Base-by-base conservation (phyloP, 352 stramenopile species). In the Pythium sp. region DNA sequence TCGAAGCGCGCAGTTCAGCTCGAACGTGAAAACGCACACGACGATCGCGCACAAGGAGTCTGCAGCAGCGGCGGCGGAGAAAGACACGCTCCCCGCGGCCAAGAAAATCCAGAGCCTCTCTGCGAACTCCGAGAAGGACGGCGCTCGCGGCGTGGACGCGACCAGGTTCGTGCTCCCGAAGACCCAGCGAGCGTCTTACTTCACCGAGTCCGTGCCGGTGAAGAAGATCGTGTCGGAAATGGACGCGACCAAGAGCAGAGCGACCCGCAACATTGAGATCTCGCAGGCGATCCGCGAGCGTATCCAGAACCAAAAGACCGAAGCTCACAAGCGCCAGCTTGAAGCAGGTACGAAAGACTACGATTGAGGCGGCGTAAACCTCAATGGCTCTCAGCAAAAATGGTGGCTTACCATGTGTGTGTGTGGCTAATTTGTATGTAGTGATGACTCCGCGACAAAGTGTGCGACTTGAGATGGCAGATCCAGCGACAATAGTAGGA, bases 201-300 rank as follows among this genome's bases (percentile, higher is more conserved):
- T 92, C 57, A 74, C 77, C 32, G 78, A 86, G 57, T 91, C 82
- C 0, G 75, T 92, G 18, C 70, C 82, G 0, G 75, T 87, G 28
- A 79, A 82, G 57, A 80, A 78, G 53, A 92, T 92, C 67, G 82
- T 92, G 32, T 77, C 81, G 6, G 82, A 90, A 22, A 68, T 92
- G 7, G 82, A 94, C 61, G 78, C 77, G 4, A 90, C 76, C 8
- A 94, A 88, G 53, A 70, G 75, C 18, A 80, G 83, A 38, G 83
- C 81, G 26, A 72, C 66, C 0, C 75, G 71, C 14, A 94, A 92
- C 61, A 82, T 94, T 32, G 72, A 88, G 67, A 72, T 92, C 28
- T 87, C 84, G 3, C 81, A 94, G 66, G 68, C 78, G 18, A 81
- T 93, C 30, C 84, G 84, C 15, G 81, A 90, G 38, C 77, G 76